A percentile compares a stretch with the other conserved stretches of the same genome.
Conservation (phyloP, 169 alveolate genomes). For the Plasmodium reichenowi region DNA sequence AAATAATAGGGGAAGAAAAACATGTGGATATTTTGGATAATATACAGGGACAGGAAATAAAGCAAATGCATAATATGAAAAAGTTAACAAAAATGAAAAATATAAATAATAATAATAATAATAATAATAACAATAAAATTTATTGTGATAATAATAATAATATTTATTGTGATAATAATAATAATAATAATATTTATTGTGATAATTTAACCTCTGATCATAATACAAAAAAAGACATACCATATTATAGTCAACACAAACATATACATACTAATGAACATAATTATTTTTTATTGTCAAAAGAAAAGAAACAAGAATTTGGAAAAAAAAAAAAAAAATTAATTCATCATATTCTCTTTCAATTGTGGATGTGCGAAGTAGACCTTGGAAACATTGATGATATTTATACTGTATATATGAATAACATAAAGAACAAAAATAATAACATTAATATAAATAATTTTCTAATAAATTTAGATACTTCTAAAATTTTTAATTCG, state of each 20-base stretch:
- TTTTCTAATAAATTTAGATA: constrained; percentile 8
- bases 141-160: background rate
- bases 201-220: background rate
- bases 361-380: constrained; percentile 70
- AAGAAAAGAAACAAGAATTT: background rate
- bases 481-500: constrained; percentile 12
- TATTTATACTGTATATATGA: constrained; percentile 23
- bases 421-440: background rate
- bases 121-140: background rate
- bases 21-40: background rate
- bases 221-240: background rate
- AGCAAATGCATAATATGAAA: background rate
- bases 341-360: constrained; percentile 34
- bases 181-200: background rate
- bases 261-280: background rate
- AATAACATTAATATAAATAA: background rate
- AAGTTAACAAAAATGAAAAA: background rate
- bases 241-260: background rate
- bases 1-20: background rate
- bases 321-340: background rate
- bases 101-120: background rate
- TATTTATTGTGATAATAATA: background rate
- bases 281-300: background rate
- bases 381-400: constrained; percentile 58
- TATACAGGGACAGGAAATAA: background rate